Base-by-base conservation (phyloP, 805 yeast genomes). In the Grigorovia jiainica region DNA sequence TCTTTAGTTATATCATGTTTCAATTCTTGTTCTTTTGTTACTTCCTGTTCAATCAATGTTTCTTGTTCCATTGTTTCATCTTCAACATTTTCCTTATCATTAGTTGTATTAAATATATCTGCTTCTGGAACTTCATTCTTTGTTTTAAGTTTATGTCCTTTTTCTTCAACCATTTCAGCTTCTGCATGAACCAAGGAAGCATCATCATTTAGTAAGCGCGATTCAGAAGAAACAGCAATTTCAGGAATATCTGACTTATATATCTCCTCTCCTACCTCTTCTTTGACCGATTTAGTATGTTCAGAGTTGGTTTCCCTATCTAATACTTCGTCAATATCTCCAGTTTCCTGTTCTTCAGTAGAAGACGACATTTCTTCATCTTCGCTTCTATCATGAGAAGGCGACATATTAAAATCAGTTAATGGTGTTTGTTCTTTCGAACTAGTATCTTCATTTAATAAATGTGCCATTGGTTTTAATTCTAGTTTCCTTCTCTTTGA, bases 401-500 rank as follows among this genome's bases (percentile, higher is more conserved):
- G 34, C 7, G 41, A 25, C 8, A 24, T 18, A 27, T 30, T 24
- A 3, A 34, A 8, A 34, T 40, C 42, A 6, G 42, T 34, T 6
- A 40, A 5, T 1, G 58, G 55, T 11, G 58, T 48, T 13, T 43
- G 44, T 38, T 53, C 64, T 30, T 47, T 48, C 2, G 53, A 47
- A 7, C 41, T 41, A 2, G 50, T 38, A 37, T 57, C 62, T 15
- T 58, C 64, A 44, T 60, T 53, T 17, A 58, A 42, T 34, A 58
- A 36, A 43, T 60, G 63, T 2, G 61, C 57, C 52, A 52, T 50
- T 5, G 62, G 62, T 38, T 48, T 53, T 11, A 43, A 41, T 18
- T 44, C 50, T 15, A 45, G 42, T 33, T 49, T 50, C 37, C 42
- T 52, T 43, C 47, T 42, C 13, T 48, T 46, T 21, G 48, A 43